A percentile compares a stretch with the other conserved stretches of the same genome.
These are phyloP conservation scores for Vitis rotundifolia DNA, from an alignment of 164 flowering plant genomes.

Conservation along the genomic window DNA sequence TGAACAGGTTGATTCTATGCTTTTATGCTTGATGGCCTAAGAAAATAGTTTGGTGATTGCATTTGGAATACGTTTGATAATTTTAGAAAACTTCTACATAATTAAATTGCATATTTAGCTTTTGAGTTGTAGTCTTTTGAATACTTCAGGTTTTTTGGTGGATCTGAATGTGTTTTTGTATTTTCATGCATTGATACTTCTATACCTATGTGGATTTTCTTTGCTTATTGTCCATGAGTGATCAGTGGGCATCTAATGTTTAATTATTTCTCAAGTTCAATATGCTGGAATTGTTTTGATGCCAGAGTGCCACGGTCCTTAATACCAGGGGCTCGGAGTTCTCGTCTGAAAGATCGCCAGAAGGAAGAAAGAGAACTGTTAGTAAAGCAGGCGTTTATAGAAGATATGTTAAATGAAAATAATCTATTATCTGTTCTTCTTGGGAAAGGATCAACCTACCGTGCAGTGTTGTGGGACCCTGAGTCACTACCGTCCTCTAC, in stretches of 20 bases:
- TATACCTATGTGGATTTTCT: neutral
- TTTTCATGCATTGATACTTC: neutral
- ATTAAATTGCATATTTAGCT: too few species aligned
- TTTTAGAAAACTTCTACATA: too few species aligned
- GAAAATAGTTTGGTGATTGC: neutral
- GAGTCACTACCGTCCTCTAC: conserved; percentile 55
- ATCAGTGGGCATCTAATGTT: neutral
- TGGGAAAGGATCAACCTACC: conserved; percentile 38
- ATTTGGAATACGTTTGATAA: too few species aligned
- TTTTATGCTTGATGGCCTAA: neutral
- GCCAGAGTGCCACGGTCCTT: conserved; percentile 83
- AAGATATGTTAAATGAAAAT: conserved; percentile 71
- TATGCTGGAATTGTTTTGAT: conserved; percentile 36
- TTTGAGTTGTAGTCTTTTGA: too few species aligned
- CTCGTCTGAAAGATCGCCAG: conserved; percentile 83
- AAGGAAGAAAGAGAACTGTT: conserved; percentile 83
- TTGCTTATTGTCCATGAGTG: conserved; percentile 7
- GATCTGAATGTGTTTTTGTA: neutral
- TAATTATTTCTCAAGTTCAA: conserved; percentile 20
- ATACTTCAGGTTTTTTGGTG: too few species aligned
- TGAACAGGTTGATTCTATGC: neutral
- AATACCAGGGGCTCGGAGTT: conserved; percentile 86
- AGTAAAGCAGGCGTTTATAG: conserved; percentile 85
- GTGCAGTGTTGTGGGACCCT: conserved; percentile 77
- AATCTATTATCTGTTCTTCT: conserved; percentile 48